Conservation (phyloP, 129 eudicot genomes). For the Silybum marianum region DNA sequence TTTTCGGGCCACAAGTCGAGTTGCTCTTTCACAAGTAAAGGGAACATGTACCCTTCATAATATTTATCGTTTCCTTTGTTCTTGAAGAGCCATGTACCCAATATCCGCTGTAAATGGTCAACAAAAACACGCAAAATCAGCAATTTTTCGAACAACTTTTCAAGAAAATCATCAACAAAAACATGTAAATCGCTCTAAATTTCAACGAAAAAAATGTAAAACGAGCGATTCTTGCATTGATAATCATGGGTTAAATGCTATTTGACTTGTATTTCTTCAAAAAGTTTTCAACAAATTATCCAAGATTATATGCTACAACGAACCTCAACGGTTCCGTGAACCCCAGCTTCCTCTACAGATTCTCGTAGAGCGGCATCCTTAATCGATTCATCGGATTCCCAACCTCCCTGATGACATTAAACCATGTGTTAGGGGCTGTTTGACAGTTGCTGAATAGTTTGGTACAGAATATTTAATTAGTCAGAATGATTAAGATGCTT, state of each 20-base stretch:
- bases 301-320: constrained; percentile 12
- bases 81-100: constrained; percentile 66
- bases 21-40: constrained; percentile 63
- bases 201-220: background rate
- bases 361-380: constrained; percentile 74
- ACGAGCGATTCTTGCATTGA: background rate
- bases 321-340: constrained; percentile 72
- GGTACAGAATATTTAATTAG: too few species aligned
- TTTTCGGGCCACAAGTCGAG: constrained; percentile 86
- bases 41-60: constrained; percentile 77
- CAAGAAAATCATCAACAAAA: background rate
- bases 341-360: constrained; percentile 90
- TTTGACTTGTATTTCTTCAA: constrained; percentile 11
- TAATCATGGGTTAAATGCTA: background rate
- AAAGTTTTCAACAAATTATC: background rate
- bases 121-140: constrained; percentile 7
- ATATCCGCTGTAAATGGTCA: constrained; percentile 38
- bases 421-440: background rate
- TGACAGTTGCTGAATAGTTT: too few species aligned
- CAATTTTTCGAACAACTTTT: background rate
- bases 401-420: constrained; percentile 59
- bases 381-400: constrained; percentile 73
- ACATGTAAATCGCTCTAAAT: constrained; percentile 35
- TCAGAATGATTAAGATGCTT: too few species aligned
- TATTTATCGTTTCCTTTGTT: constrained; percentile 43